phyloP scores from a whole-genome alignment of 768 basidiomycete genomes.

The Trametes villosa region DNA sequence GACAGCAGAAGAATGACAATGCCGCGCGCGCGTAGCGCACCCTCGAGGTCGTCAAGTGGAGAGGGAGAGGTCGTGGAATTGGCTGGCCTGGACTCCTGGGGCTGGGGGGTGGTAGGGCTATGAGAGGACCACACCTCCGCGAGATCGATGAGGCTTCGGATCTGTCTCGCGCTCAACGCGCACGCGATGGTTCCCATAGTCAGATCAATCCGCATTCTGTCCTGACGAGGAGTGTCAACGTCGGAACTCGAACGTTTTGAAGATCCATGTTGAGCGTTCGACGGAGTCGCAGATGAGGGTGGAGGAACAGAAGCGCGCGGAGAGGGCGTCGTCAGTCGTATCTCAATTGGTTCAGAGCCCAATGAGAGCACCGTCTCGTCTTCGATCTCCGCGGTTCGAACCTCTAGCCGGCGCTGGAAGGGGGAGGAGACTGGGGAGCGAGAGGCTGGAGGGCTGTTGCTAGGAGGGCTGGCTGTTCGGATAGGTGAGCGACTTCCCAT shows the following conservation, averaged over 20 bases:
- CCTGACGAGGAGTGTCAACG: background rate
- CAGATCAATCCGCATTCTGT: constrained; percentile 40
- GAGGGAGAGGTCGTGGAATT: background rate
- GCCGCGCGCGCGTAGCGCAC: constrained; percentile 44
- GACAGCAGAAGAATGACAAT: constrained; percentile 55
- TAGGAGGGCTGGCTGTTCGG: background rate
- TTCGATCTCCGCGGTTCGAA: constrained; percentile 21
- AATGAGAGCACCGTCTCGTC: constrained; percentile 64
- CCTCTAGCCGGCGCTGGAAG: constrained; percentile 2
- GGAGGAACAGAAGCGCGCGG: constrained; percentile 4
- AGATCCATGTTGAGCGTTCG: background rate
- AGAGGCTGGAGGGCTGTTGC: background rate
- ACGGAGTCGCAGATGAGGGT: background rate
- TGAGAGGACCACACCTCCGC: constrained; percentile 27
- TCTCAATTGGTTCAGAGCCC: constrained; percentile 60
- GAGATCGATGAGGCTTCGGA: constrained; percentile 50
- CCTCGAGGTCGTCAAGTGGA: constrained; percentile 38
- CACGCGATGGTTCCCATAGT: constrained; percentile 57
- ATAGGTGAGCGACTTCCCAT: background rate
- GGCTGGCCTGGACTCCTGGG: background rate
- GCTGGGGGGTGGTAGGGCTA: constrained; percentile 1
- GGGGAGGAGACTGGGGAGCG: background rate
- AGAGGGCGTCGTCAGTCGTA: constrained; percentile 56
- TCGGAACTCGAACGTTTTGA: background rate
- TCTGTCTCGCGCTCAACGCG: constrained; percentile 59